Base-by-base conservation (phyloP, 208 protist species). In the Acanthamoeba healyi region DNA sequence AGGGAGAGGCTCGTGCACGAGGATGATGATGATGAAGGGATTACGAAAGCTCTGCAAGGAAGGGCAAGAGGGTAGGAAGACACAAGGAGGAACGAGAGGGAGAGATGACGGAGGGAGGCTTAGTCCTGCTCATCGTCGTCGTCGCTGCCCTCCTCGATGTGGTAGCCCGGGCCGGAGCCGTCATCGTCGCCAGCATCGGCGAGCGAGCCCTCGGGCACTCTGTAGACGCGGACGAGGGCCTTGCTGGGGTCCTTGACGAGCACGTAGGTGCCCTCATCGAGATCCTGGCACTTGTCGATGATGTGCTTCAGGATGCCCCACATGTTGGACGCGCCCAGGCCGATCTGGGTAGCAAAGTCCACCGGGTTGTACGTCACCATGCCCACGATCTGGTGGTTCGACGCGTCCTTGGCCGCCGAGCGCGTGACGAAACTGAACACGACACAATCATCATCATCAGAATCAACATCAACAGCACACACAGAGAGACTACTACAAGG, bases 241-340 rank as follows among this genome's bases (percentile, higher is more conserved):
- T 93, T 93, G 38, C 34, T 97, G 94, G 97, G 96, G 82, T 97
- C 96, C 86, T 96, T 94, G 26, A 97, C 72, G 22, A 98, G 58
- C 15, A 98, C 74, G 58, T 98, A 97, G 86, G 96, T 97, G 74
- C 97, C 97, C 32, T 98, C 95, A 26, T 61, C 24, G 5, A 96
- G 87, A 40, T 87, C 70, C n/a, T 94, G 51, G 84, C 67, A 95
- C 2, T 70, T 58, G 72, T 98, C 95, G 86, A 97, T 36, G 38
- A 97, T 70, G 44, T 67, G 40, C 46, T 96, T 95, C 14, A 97
- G 36, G 56, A 97, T 95, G 88, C 93, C 97, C 96, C 96, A 98
- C 19, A 61, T 77, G 89, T 97, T 97, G 74, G 58, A 56, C 89
- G 96, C 92, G 42, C 97, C 95, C 51, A 98, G 40, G 82, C 93